phyloP scores from a whole-genome alignment of 2,329 filamentous ascomycete species.

The Ceratocystis variospora region DNA sequence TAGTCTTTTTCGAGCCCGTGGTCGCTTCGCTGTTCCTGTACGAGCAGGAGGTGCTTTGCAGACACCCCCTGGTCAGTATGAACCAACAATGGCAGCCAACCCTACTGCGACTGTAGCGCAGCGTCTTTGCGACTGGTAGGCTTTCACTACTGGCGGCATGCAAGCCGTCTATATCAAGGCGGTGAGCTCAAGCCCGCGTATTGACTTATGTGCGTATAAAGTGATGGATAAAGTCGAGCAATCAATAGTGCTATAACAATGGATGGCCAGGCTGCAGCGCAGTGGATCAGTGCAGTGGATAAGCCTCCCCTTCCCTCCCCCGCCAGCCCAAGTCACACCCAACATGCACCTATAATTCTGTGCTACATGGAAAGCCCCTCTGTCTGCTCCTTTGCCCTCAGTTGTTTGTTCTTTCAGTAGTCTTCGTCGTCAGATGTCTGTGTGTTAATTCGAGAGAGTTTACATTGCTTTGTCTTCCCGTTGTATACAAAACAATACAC shows the following conservation, averaged over 20 bases:
- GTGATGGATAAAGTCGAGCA: not conserved
- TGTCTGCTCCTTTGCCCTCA: not conserved
- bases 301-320: not conserved
- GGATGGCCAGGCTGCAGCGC: not conserved
- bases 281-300: not conserved
- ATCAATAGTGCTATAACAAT: not conserved
- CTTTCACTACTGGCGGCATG: not conserved
- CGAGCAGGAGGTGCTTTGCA: not conserved
- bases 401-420: too few relatives aligned
- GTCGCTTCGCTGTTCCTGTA: not conserved
- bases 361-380: not conserved
- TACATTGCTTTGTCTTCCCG: not conserved
- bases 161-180: conserved; percentile 3
- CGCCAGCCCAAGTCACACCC: not conserved
- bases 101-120: not conserved
- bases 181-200: not conserved
- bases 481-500: conserved; percentile 4
- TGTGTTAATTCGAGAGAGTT: not conserved
- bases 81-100: not conserved
- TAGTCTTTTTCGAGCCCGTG: not conserved
- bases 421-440: too few relatives aligned
- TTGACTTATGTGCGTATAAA: too few relatives aligned
- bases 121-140: not conserved
- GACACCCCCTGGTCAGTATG: not conserved
- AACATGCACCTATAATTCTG: not conserved